Evolutionary conservation across 225 moss, liverwort and hornwort genomes (phyloP), one percentile per base, ranked within the genome.

Genomic region (Takakia lepidozioides): DNA sequence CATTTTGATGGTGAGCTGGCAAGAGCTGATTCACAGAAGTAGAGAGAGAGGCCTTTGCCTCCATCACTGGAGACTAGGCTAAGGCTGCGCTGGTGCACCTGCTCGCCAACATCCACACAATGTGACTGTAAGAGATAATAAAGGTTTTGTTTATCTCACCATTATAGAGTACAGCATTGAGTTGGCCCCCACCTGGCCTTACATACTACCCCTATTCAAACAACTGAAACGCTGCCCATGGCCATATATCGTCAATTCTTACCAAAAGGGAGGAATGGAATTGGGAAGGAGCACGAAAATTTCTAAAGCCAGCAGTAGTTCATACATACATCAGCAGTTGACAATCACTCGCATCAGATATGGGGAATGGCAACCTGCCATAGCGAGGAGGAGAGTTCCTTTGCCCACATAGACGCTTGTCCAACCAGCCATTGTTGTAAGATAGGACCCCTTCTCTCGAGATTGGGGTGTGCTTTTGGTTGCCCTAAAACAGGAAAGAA

Each of bases 31-130:
- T 78, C 78, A 41, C 78, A 78, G 73, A 64, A 78, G 27, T 55
- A 41, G 46, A 78, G 53, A 15, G 65, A 59, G 11, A 78, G 52
- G 45, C 59, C 52, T 24, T 49, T 44, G 39, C 35, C 68, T 40
- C 62, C 59, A 3, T 59, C 73, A 17, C 42, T 9, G 73, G 59
- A 39, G 23, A 56, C 44, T 17, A 78, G 37, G 1, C 65, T 69
- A 18, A 78, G 59, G 51, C 78, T 78, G 43, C 65, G 69, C 65
- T 73, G 59, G 41, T 65, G 78, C 24, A 78, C 59, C 78, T 78
- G 69, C 35, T 52, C 66, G 21, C 22, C 35, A 53, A 53, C 27
- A n/a, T n/a, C n/a, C n/a, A n/a, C n/a, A n/a, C n/a, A n/a, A n/a
- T n/a, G n/a, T n/a, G n/a, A n/a, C n/a, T n/a, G n/a, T n/a, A n/a